phyloP scores from a whole-genome alignment of 2,329 filamentous ascomycete species.

The Harringtonia lauricola region DNA sequence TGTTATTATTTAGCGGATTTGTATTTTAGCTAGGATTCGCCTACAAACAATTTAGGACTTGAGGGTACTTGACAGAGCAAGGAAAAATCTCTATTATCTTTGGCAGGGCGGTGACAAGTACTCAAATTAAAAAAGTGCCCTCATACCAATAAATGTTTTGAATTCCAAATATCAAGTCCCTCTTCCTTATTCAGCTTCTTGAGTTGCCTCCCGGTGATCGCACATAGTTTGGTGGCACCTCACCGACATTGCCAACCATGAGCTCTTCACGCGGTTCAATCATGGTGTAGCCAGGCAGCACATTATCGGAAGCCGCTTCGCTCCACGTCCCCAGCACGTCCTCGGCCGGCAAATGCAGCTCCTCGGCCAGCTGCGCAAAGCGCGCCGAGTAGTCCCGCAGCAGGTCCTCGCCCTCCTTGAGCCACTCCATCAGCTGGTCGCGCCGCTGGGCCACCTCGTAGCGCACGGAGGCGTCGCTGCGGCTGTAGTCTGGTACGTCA shows the following conservation, averaged over 20 bases:
- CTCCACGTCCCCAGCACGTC: constrained; percentile 20
- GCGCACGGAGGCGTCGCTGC: constrained; percentile 11
- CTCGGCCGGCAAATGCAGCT: constrained; percentile 16
- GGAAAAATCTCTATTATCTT: no score
- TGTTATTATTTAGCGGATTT: no score
- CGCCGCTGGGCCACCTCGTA: constrained; percentile 17
- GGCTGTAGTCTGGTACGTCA: constrained; percentile 16
- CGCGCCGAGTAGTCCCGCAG: constrained; percentile 20
- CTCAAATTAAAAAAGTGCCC: no score
- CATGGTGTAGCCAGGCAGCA: constrained; percentile 17
- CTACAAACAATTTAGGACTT: no score
- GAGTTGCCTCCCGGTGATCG: no score
- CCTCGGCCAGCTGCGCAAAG: constrained; percentile 17
- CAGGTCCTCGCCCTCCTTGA: constrained; percentile 18
- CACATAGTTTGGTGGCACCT: constrained; percentile 20
- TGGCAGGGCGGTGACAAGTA: no score
- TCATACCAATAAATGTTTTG: no score
- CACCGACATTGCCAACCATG: constrained; percentile 20
- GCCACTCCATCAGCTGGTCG: constrained; percentile 18
- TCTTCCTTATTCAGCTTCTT: no score
- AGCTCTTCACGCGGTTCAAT: constrained; percentile 19
- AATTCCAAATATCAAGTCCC: no score
- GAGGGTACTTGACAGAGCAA: no score
- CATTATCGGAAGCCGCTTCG: constrained; percentile 19
- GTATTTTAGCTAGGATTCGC: no score